Evolutionary conservation across 179 eudicot species (phyloP), one percentile per base, ranked within the genome.

Genomic region (Heliamphora pulchella): DNA sequence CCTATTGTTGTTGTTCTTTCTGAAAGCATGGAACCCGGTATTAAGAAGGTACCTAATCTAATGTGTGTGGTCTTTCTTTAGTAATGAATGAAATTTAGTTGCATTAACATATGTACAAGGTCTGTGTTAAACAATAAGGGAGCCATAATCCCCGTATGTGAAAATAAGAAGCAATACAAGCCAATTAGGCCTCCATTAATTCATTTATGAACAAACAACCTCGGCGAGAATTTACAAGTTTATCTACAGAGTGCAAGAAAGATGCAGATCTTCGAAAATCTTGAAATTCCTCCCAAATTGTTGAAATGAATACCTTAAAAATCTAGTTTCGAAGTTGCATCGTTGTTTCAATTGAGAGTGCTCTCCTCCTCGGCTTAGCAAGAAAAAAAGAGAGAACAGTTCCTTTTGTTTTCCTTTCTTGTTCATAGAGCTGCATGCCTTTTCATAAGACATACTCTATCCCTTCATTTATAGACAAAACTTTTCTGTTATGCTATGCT

Each of bases 21-120:
- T 61, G 96, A 84, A 81, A 93, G 97, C 85, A 93, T 93, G 97
- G 97, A 93, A 80, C 97, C 97, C 67, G 97, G 91, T 17, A 91
- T 93, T 73, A 74, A 84, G 58, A 89, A 90, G 86, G 97, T 93
- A 77, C 84, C 68, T 78, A 22, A 59, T 20, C 31, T 39, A 47
- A 5, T 14, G 51, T 9, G 67, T n/a, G 10, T 44, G 39, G 17
- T 17, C 47, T 46, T n/a, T 17, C n/a, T 18, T 18, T 20, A 10
- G 13, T 46, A 46, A 46, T 62, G n/a, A n/a, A 0, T 8, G 51
- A 51, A 71, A 54, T 50, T 71, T 71, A 71, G 44, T 4, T 18
- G 18, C 59, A 10, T 41, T 50, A 18, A 1, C 8, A 22, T 71
- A 50, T 22, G 39, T 46, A 3, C 53, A 22, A 59, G 31, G 53